Base-by-base conservation (phyloP, 306 rosid species). In the Betula pendula region DNA sequence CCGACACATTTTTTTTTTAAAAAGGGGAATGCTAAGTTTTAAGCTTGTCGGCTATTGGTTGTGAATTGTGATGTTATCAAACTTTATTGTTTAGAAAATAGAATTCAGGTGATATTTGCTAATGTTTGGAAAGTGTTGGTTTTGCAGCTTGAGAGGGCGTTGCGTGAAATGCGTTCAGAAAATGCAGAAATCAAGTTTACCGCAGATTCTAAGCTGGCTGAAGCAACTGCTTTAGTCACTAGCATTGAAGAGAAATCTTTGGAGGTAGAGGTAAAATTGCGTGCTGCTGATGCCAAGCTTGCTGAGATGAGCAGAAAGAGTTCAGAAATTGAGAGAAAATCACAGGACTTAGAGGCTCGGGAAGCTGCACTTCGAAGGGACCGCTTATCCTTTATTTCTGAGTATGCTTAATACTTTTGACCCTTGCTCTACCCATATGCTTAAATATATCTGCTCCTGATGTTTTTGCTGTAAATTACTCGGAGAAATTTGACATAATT, bases 141-240 rank as follows among this genome's bases (percentile, higher is more conserved):
- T 70, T 27, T 71, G 78, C 85, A 95, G 99, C 96, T 92, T 62
- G 99, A 95, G 88, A 95, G 89, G 82, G 95, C 92, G 75, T 67
- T 95, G 84, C 97, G 84, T 79, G 98, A 90, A 71, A 90, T 92
- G 86, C 93, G 97, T 49, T 81, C 96, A 19, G 99, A 92, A 78
- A 89, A 92, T 88, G 99, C 97, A 17, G 90, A 83, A 79, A 85
- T 90, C 74, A 95, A 82, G 89, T 92, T 92, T 81, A 89, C 85
- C 2, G 95, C 93, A 2, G 97, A 95, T 62, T 92, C 97, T 5
- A 95, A 88, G 88, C 84, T 95, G 81, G 90, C 93, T 63, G 97
- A 95, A 83, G 97, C 98, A 69, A 92, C 86, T 81, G 96, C 97
- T 77, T 85, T 95, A 77, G 90, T 88, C 48, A 81, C 91, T 59